Evolutionary conservation across 2,329 filamentous ascomycete genomes (phyloP), one percentile per base, ranked within the genome.

Genomic region (Aspergillus aculeatinus): DNA sequence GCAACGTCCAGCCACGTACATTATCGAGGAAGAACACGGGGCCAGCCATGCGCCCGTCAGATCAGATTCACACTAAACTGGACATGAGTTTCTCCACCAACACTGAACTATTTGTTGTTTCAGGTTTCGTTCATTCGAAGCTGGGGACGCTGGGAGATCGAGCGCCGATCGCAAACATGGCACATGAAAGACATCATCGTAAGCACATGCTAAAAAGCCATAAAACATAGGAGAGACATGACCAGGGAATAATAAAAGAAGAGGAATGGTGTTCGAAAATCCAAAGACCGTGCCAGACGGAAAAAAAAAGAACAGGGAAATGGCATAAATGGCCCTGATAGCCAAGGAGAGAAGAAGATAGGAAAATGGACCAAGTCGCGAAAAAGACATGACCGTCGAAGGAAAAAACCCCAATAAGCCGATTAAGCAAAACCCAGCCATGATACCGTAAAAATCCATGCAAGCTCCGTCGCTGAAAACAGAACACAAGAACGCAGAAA

Each of bases 41-140:
- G 44, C 44, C 21, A 25, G 39, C 39, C 52, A 2, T 54, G n/a
- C 39, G 19, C n/a, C 51, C 39, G 14, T 14, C 11, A 23, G 29
- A 19, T 39, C 58, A 59, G 52, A 25, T 48, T 51, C 55, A 44
- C 29, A 25, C 57, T 27, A 33, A 57, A 29, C 57, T 48, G 16
- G 14, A 50, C 55, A 57, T 48, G 63, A 65, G 73, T 75, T 60
- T 74, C 76, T 65, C 85, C 80, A 56, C 82, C 74, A 12, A 80
- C 74, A 2, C 80, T 82, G 75, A 82, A 82, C 82, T 42, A 14
- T 23, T 23, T 5, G 35, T n/a, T 14, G 35, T 42, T 42, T 42
- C 35, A 42, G 19, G 14, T 44, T 16, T 44, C 1, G 39, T 47
- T 48, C 53, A 48, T 55, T 55, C 42, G 27, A 25, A 44, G 53